These are phyloP conservation scores for Drechslerella dactyloides DNA, from an alignment of 2,329 filamentous ascomycete species.

Conservation along the genomic window DNA sequence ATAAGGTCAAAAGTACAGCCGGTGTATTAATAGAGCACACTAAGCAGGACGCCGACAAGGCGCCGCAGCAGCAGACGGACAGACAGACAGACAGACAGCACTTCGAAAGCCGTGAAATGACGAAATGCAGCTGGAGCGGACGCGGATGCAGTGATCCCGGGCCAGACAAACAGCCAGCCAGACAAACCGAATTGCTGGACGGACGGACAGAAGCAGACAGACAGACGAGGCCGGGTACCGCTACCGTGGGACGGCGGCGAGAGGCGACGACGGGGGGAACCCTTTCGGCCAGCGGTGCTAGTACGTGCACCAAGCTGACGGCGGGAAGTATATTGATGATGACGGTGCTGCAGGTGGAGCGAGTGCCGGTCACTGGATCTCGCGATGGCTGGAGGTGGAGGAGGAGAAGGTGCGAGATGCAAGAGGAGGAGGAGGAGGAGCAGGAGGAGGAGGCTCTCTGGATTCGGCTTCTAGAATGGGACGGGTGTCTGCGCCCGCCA, in stretches of 20 bases:
- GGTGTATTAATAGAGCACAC: no score
- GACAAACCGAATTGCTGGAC: neutral
- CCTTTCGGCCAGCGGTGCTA: no score
- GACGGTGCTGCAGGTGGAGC: no score
- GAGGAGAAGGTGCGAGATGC: neutral
- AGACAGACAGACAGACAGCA: no score
- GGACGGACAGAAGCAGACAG: no score
- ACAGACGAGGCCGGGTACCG: conserved; percentile 18
- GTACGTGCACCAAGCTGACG: no score
- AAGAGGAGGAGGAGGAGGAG: conserved; percentile 4
- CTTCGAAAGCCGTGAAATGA: neutral
- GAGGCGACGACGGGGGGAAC: neutral
- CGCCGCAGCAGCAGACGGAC: neutral
- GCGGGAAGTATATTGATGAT: conserved; percentile 21
- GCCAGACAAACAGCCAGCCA: neutral
- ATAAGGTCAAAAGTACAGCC: no score
- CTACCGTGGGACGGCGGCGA: conserved; percentile 36
- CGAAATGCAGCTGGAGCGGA: neutral
- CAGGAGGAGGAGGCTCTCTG: conserved; percentile 12
- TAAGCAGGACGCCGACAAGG: neutral
- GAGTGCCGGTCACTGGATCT: neutral
- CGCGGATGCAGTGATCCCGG: neutral
- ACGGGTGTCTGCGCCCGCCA: no score
- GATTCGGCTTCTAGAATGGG: no score
- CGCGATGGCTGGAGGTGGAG: neutral